Evolutionary conservation across 495 filamentous ascomycete genomes (phyloP).

Genomic region (Sordaria brevicollis): DNA sequence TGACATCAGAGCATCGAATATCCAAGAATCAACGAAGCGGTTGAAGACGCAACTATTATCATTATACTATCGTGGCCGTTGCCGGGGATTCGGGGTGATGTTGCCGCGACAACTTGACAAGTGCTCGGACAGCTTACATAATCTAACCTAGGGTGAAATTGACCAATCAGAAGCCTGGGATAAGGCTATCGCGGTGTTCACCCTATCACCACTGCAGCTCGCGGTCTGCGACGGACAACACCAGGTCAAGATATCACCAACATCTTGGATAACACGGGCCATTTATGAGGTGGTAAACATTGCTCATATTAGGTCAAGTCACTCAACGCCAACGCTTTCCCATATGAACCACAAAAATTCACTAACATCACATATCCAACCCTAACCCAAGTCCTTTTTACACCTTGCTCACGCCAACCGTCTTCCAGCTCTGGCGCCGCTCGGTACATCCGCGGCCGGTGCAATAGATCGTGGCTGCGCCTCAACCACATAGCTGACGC

Average conservation of each 20-base stretch:
- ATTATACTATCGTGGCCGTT: no score
- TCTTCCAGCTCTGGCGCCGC: slow-evolving; percentile 20
- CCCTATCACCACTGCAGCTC: neutral
- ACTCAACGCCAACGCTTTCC: neutral
- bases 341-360: neutral
- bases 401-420: slow-evolving; percentile 3
- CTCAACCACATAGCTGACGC: slow-evolving; percentile 56
- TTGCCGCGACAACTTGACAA: neutral
- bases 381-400: neutral
- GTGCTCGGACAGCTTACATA: neutral
- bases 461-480: slow-evolving; percentile 46
- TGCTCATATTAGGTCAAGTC: neutral
- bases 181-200: neutral
- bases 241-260: neutral
- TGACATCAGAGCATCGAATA: neutral
- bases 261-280: no score
- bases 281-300: neutral
- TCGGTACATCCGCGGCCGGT: slow-evolving; percentile 29
- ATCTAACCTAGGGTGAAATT: neutral
- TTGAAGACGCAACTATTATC: neutral
- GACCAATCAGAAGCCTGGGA: neutral
- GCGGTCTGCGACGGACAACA: neutral
- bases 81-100: neutral
- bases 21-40: neutral
- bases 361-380: neutral